Evolutionary conservation across 108 stramenopile genomes (phyloP).

Genomic region (Thalassiosira profunda): DNA sequence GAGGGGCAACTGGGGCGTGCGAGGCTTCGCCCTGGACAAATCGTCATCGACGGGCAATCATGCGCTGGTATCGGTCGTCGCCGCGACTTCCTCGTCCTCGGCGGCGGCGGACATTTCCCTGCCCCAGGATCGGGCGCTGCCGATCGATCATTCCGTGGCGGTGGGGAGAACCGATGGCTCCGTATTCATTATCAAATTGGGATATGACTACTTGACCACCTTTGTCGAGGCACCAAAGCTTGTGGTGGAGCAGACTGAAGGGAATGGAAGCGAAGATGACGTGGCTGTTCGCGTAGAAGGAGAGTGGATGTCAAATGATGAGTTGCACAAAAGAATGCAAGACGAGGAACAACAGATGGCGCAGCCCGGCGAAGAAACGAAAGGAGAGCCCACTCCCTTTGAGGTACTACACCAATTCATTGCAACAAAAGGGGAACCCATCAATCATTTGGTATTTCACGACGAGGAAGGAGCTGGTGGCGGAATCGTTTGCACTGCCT

Average conservation of each 20-base stretch:
- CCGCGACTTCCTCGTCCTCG: constrained; percentile 4
- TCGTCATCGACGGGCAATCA: background rate
- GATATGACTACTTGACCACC: constrained; percentile 57
- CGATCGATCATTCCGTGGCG: constrained; percentile 25
- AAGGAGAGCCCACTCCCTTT: constrained; percentile 29
- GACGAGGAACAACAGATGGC: constrained; percentile 10
- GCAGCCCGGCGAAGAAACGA: background rate
- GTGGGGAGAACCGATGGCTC: constrained; percentile 73
- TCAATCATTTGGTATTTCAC: constrained; percentile 33
- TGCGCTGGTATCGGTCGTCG: constrained; percentile 1
- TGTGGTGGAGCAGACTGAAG: constrained; percentile 2
- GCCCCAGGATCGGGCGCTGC: constrained; percentile 23
- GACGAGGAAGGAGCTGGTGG: constrained; percentile 20
- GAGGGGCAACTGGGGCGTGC: constrained; percentile 49
- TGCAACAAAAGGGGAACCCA: constrained; percentile 35
- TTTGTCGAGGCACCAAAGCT: constrained; percentile 37
- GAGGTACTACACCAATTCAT: constrained; percentile 39
- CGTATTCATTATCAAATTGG: constrained; percentile 54
- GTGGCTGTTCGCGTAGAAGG: constrained; percentile 15
- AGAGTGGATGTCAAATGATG: constrained; percentile 19
- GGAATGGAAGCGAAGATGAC: background rate
- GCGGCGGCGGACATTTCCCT: constrained; percentile 6
- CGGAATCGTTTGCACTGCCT: constrained; percentile 39
- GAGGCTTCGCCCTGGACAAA: constrained; percentile 44
- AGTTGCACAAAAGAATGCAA: background rate